Evolutionary conservation across 1,139 yeast species (phyloP), one percentile per base, ranked within the genome.

Genomic region (Saccharomycopsis phalli): DNA sequence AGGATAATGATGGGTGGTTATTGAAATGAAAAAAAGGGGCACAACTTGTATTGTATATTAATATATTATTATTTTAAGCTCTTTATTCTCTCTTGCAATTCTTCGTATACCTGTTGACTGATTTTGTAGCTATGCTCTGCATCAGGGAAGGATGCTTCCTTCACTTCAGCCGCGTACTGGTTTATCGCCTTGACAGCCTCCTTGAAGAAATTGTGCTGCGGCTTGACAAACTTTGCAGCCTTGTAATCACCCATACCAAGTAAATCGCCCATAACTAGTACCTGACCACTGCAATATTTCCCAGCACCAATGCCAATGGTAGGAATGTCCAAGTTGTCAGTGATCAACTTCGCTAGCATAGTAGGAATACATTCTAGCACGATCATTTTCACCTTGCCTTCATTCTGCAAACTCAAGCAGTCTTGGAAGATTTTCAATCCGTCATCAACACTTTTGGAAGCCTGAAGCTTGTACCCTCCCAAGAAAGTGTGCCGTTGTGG

Each of bases 291-390:
- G 13, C 91, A 80, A 10, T 61, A 62, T 16, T 79, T 76, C 0
- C 98, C 97, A 0, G 97, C 96, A 4, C 98, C 98, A 40, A 91
- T 91, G 4, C 98, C 97, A 49, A 91, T 87, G 1, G 94, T 84
- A 0, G 98, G 97, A 1, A 88, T 65, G 0, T 57, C 45, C 23
- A 87, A 58, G 22, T 64, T 62, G 2, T 66, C 55, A 0, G 96
- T 82, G 33, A 91, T 74, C 44, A 65, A 63, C 36, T 66, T 60
- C 0, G 91, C 91, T n/a, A 91, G 62, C 46, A 69, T 70, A 42
- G 74, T 74, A 2, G 98, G 98, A 7, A 91, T 71, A 40, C 96
- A 94, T 53, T 91, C 98, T 8, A 91, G 58, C 1, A 91, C 77
- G 1, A 87, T 56, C 31, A 80, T 59, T 52, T 83, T 82, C 17